phyloP scores from a whole-genome alignment of 78 protist genomes.

The Dictyostelium capitatum region DNA sequence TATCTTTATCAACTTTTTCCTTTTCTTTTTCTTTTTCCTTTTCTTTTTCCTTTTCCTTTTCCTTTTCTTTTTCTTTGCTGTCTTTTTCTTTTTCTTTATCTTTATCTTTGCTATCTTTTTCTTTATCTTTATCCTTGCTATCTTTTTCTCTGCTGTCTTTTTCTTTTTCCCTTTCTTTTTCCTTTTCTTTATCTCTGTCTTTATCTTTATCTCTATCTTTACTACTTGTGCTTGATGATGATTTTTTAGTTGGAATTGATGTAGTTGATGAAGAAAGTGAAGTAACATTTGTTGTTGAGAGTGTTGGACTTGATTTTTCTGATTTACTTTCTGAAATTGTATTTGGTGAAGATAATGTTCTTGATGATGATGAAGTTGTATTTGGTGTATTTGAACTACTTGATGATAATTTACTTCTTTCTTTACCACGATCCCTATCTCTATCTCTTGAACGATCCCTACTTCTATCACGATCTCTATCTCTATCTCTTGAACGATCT shows the following conservation, averaged over 20 bases:
- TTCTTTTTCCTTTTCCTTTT: neutral
- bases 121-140: neutral
- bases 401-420: constrained; percentile 12
- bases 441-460: neutral
- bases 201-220: constrained; percentile 1
- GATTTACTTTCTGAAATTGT: constrained; percentile 2
- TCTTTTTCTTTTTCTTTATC: neutral
- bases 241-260: neutral
- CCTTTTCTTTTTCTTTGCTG: neutral
- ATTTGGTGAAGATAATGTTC: constrained; percentile 5
- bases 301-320: neutral
- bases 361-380: neutral
- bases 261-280: neutral
- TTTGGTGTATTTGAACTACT: constrained; percentile 4
- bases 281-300: constrained; percentile 1
- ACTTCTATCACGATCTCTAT: constrained; percentile 1
- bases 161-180: neutral
- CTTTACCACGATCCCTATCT: neutral
- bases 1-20: neutral
- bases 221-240: neutral
- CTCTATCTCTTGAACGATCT: constrained; percentile 23
- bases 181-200: neutral
- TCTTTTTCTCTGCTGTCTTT: neutral
- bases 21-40: neutral
- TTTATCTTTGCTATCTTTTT: neutral